Base-by-base conservation (phyloP, 495 filamentous ascomycete species). In the Daldinia concentrica region DNA sequence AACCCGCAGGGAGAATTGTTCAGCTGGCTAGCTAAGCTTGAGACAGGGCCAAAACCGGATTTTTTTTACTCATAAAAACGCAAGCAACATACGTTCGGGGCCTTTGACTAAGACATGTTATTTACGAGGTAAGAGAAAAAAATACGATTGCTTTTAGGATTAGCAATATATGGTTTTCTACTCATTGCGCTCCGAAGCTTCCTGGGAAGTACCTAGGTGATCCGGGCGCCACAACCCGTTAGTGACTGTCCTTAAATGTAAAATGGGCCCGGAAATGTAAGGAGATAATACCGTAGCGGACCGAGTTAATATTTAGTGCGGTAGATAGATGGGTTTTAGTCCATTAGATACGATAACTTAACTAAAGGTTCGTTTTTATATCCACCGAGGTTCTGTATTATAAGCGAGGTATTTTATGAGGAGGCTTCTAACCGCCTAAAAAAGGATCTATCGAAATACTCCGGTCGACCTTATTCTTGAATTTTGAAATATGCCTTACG, bases 11-110 rank as follows among this genome's bases (percentile, higher is more conserved):
- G 26, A 66, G 61, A 58, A 24, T 69, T 15, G 57, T 55, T 69
- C 66, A 69, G 71, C 71, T 73, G 71, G 66, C 67, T 63, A 62
- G 52, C n/a, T 64, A 58, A n/a, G 51, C 15, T 58, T 32, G 26
- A 54, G 39, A 61, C 24, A 57, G 36, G 41, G 32, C 65, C 51
- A 60, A 69, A 73, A 62, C 71, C 65, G 62, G 66, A 62, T 69
- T 73, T 73, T 73, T 52, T 22, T 24, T 54, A 30, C 50, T 36
- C 45, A 51, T 26, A 62, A 48, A 41, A 45, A 43, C 54, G 59
- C 29, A 64, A 43, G 50, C 64, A 55, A 30, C 64, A 22, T 59
- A 59, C 8, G 30, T 39, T 62, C 50, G 48, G 58, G 60, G 54
- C 43, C 48, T 50, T 66, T 27, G 36, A 61, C 48, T 50, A 17